A percentile compares a stretch with the other conserved stretches of the same genome.
Evolutionary conservation across 805 yeast species (phyloP).

Genomic region (Wickerhamomyces ciferrii): DNA sequence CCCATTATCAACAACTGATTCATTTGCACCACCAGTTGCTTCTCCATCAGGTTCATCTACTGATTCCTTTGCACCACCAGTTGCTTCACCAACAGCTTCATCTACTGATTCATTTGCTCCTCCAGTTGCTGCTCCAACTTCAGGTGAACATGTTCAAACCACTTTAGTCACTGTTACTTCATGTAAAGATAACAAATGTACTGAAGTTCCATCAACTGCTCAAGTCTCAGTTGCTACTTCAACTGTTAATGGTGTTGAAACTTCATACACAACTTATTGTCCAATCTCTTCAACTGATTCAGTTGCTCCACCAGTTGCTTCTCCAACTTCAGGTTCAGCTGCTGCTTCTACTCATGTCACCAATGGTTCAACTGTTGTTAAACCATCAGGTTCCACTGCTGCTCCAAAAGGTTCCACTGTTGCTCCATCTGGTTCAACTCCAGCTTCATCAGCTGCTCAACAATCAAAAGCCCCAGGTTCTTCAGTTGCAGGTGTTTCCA

Average conservation of each 20-base stretch:
- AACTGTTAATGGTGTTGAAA: constrained; percentile 22
- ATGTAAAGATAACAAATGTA: constrained; percentile 27
- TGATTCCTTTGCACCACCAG: neutral
- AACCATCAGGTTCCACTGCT: neutral
- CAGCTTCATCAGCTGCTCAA: too few species aligned
- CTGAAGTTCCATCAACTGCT: constrained; percentile 27
- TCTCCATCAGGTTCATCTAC: constrained; percentile 1
- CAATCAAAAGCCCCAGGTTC: too few species aligned
- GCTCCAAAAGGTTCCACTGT: neutral
- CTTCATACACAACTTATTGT: constrained; percentile 9
- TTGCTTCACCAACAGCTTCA: constrained; percentile 1
- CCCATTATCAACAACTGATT: constrained; percentile 4
- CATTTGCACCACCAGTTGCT: constrained; percentile 3
- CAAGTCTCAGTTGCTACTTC: constrained; percentile 28
- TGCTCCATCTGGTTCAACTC: neutral
- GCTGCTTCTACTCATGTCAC: neutral
- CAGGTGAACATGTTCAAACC: constrained; percentile 8
- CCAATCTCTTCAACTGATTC: constrained; percentile 5
- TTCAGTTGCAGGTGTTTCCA: constrained; percentile 5
- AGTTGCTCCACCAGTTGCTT: constrained; percentile 1
- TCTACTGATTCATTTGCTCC: neutral
- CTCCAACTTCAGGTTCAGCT: neutral
- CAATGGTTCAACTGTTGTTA: too few species aligned
- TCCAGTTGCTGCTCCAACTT: neutral
- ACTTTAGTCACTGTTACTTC: constrained; percentile 31